Base-by-base conservation (phyloP, 495 filamentous ascomycete species). In the Aspergillus cristatus region DNA sequence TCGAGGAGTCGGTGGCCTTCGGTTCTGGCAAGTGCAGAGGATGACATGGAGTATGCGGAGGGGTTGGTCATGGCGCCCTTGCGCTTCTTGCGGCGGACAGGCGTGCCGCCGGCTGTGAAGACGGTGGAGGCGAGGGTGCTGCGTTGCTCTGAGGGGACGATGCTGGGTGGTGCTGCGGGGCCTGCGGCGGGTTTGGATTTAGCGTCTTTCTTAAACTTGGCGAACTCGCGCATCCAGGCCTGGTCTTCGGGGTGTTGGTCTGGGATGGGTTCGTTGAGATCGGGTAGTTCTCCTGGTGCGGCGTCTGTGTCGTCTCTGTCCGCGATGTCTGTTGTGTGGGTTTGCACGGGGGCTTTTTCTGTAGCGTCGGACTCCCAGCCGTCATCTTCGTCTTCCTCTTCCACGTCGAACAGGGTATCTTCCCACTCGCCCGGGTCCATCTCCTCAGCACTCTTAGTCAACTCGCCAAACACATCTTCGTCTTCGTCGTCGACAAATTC, bases 361-460 rank as follows among this genome's bases (percentile, higher is more conserved):
- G 93, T 99, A 43, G 78, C 80, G 55, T 99, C 93, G 2, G 86
- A 89, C 54, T 94, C 87, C 90, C 89, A 99, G 2, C 90, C 91
- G 0, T 71, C 69, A 35, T 80, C 81, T 10, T 81, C 81, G 3
- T 78, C 78, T 2, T 79, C 76, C 8, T 81, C 81, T 6, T 81
- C 81, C 1, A 75, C 70, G 14, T 62, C 66, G 22, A 71, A 68
- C 12, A 66, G 41, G n/a, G 65, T 62, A 43, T 76, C 69, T 40
- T 82, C 75, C 55, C 82, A 88, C 29, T 83, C 81, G 18, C 71
- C 67, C 26, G 68, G 65, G 3, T 84, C 78, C 30, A 93, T 66
- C 50, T 94, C 89, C 42, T 77, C 70, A 3, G 58, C 82, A 25
- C 84, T 81, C 36, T 76, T 71, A 0, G 86, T 81, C 40, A 99